Base-by-base conservation (phyloP, 2,329 filamentous ascomycete species). In the Talaromyces sp. region DNA sequence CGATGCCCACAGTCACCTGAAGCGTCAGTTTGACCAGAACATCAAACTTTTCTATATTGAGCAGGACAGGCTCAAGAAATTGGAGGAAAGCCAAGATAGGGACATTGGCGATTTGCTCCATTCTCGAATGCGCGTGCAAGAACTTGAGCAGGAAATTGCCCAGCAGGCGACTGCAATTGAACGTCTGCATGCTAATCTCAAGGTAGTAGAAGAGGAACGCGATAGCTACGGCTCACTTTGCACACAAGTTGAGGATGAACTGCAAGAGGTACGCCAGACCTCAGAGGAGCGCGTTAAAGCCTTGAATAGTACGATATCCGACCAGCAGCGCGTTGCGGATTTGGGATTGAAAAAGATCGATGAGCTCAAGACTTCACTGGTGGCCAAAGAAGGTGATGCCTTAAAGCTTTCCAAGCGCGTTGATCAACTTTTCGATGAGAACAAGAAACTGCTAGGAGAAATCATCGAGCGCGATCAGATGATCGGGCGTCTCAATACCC, bases 21-120 rank as follows among this genome's bases (percentile, higher is more conserved):
- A 75, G n/a, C 73, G 73, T 16, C 76, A 81, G 58, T 82, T 81
- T 46, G 75, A 81, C 55, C 71, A 71, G 46, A 69, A 77, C n/a
- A 66, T 37, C 72, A 75, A 21, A 72, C 76, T 75, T 18, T 73
- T 76, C 35, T 75, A 80, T 58, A 69, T 72, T 18, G 73, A 75
- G 5, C 71, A 70, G 31, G 71, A 69, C 28, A 76, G 76, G 58
- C 73, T 77, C 48, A 67, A 67, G 12, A 72, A 71, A 11, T 68
- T 81, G 5, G 77, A 80, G 65, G 70, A 74, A 11, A 70, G 72
- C 0, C 72, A 77, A 37, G 73, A 77, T 39, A 72, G 73, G n/a
- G 76, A 78, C n/a, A 75, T 77, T 5, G 72, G 76, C 23, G 78
- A 81, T 60, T 77, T 81, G 72, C 70, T 80, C 5, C 74, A 79